These are phyloP conservation scores for Passiflora organensis DNA, from an alignment of 345 rosid genomes.

Conservation along the genomic window DNA sequence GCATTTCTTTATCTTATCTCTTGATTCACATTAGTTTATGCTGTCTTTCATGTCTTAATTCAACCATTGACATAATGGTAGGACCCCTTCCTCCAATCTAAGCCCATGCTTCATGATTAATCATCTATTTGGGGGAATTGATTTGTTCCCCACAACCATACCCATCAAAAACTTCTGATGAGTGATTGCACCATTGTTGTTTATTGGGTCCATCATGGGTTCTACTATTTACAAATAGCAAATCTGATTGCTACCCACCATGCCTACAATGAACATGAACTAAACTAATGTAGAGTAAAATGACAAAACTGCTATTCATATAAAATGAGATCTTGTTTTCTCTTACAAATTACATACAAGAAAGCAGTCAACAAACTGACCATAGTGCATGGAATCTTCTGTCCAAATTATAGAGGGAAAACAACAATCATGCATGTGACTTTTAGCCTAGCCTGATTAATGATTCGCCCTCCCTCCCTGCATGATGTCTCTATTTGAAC, in stretches of 20 bases:
- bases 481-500: too few relatives aligned
- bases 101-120: conserved; percentile 26
- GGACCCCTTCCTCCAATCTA: conserved; percentile 1
- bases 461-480: too few relatives aligned
- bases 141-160: conserved; percentile 18
- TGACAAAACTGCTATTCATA: too few relatives aligned
- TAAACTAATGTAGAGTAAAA: too few relatives aligned
- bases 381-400: conserved; percentile 19
- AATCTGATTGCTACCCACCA: too few relatives aligned
- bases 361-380: conserved; percentile 9
- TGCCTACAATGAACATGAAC: too few relatives aligned
- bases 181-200: background rate
- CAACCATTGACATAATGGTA: background rate
- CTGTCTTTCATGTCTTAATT: background rate
- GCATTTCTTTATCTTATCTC: background rate
- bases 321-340: background rate
- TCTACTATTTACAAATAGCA: too few relatives aligned
- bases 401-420: conserved; percentile 16
- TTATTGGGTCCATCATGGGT: too few relatives aligned
- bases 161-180: background rate
- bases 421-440: conserved; percentile 10
- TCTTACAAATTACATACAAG: background rate
- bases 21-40: background rate
- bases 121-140: conserved; percentile 9
- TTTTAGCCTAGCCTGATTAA: conserved; percentile 1